A percentile compares a stretch with the other conserved stretches of the same genome.
These are phyloP conservation scores for Trichocladium uniseriatum DNA, from an alignment of 495 filamentous ascomycete species.

Conservation along the genomic window DNA sequence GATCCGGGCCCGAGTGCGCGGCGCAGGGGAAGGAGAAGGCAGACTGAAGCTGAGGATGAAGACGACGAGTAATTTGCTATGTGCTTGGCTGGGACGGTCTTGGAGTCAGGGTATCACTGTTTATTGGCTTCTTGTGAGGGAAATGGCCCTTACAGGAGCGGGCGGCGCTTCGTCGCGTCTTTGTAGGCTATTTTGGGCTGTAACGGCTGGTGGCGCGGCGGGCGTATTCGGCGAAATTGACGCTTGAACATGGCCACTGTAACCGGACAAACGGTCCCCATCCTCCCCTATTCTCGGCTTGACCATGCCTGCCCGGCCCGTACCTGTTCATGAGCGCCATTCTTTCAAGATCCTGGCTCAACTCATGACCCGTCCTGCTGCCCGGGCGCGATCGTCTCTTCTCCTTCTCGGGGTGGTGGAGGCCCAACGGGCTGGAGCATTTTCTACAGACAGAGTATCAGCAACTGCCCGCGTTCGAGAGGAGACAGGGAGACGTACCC, in stretches of 20 bases:
- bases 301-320: not conserved
- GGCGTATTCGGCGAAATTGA: not conserved
- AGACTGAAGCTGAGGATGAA: not conserved
- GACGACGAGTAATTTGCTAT: not conserved
- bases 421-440: constrained; percentile 89
- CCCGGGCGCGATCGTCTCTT: constrained; percentile 19
- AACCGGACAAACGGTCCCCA: not conserved
- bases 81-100: not conserved
- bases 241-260: not conserved
- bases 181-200: not conserved
- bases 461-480: not conserved
- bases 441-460: constrained; percentile 37
- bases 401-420: constrained; percentile 58
- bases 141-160: not conserved
- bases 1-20: constrained; percentile 19
- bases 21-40: constrained; percentile 11
- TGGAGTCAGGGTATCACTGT: constrained; percentile 6
- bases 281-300: not conserved
- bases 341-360: not conserved
- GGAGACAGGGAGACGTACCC: constrained; percentile 35
- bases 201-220: not conserved
- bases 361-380: constrained; percentile 7
- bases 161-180: not conserved
- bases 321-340: not conserved
- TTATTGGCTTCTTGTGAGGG: not conserved